These are phyloP conservation scores for Pseudevernia furfuracea DNA, from an alignment of 495 filamentous ascomycete species.

Conservation along the genomic window DNA sequence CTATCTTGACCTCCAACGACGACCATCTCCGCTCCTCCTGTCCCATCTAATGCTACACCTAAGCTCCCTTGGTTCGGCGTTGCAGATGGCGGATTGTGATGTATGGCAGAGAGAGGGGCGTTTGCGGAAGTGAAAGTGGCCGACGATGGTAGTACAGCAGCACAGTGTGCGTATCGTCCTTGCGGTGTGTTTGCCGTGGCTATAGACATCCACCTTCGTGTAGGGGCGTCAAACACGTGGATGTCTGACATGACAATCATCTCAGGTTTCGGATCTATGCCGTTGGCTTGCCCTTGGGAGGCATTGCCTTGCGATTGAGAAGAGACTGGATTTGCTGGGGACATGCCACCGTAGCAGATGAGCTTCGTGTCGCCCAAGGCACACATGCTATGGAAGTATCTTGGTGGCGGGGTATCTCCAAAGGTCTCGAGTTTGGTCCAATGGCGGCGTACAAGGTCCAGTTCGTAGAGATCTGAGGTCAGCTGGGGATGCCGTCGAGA, in stretches of 20 bases:
- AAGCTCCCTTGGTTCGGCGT: constrained; percentile 78
- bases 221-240: constrained; percentile 86
- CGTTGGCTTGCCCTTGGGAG: constrained; percentile 33
- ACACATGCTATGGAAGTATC: constrained; percentile 96
- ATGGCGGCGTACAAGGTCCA: constrained; percentile 83
- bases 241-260: constrained; percentile 98
- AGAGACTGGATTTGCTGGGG: constrained; percentile 49
- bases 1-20: constrained; percentile 94
- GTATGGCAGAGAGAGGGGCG: constrained; percentile 75
- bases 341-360: constrained; percentile 98
- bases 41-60: constrained; percentile 80
- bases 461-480: constrained; percentile 83
- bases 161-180: constrained; percentile 94
- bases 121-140: constrained; percentile 75
- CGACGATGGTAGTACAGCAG: constrained; percentile 81
- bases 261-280: constrained; percentile 64
- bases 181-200: constrained; percentile 75
- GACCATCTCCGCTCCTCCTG: constrained; percentile 93
- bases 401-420: constrained; percentile 79
- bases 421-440: constrained; percentile 82
- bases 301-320: constrained; percentile 37
- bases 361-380: constrained; percentile 88
- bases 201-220: constrained; percentile 78
- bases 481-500: constrained; percentile 75
- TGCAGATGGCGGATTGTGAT: constrained; percentile 73